A percentile compares a stretch with the other conserved stretches of the same genome.
These are phyloP conservation scores for Phytophthora sp. DNA, from an alignment of 352 stramenopile species.

Conservation along the genomic window DNA sequence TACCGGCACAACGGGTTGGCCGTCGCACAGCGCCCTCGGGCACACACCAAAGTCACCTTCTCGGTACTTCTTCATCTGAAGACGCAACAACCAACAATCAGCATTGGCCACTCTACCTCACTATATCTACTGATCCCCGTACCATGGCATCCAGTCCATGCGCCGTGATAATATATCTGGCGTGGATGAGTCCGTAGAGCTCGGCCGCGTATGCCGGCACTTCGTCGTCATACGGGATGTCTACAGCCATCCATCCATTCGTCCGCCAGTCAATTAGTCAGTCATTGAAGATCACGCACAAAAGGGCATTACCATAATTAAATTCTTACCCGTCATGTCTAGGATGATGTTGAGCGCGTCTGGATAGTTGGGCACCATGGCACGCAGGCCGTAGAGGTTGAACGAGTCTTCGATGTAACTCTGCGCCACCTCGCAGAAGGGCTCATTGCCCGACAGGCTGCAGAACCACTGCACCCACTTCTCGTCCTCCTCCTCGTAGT, in stretches of 20 bases:
- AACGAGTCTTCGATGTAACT: conserved; percentile 95
- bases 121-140: conserved; percentile 9
- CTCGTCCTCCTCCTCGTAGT: conserved; percentile 92
- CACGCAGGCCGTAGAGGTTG: conserved; percentile 92
- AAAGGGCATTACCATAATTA: not conserved
- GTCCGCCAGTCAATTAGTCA: not conserved
- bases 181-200: conserved; percentile 90
- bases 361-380: conserved; percentile 91
- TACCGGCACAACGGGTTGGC: conserved; percentile 84
- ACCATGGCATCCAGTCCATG: conserved; percentile 91
- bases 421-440: conserved; percentile 92
- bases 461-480: conserved; percentile 95
- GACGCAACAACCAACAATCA: not conserved
- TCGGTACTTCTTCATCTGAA: conserved; percentile 89
- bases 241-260: conserved; percentile 41
- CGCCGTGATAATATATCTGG: conserved; percentile 90
- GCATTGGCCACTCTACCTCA: not conserved
- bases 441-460: conserved; percentile 91
- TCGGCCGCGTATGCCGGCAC: conserved; percentile 87
- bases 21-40: conserved; percentile 82
- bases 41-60: conserved; percentile 90
- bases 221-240: conserved; percentile 91
- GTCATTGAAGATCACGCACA: too few species aligned
- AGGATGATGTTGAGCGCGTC: conserved; percentile 94
- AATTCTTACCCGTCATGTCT: conserved; percentile 77